phyloP scores from a whole-genome alignment of 768 basidiomycete genomes.

The Hygrocybe coccinea region DNA sequence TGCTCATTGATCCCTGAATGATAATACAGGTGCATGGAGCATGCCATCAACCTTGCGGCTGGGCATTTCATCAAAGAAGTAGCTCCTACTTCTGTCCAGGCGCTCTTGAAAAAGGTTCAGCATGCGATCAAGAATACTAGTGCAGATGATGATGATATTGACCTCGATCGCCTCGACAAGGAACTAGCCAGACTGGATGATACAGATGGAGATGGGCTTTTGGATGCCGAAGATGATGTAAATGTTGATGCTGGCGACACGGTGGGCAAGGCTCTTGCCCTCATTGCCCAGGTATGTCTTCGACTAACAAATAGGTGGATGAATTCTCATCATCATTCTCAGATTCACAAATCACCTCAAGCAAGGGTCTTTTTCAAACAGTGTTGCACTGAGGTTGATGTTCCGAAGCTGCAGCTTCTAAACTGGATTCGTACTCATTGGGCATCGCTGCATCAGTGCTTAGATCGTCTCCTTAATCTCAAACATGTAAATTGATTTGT shows the following conservation, averaged over 20 bases:
- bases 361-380: conserved; percentile 12
- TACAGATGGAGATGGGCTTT: too few relatives aligned
- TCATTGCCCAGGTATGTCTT: background rate
- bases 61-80: conserved; percentile 25
- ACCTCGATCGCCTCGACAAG: background rate
- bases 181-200: background rate
- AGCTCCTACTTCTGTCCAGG: conserved; percentile 9
- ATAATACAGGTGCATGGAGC: conserved; percentile 31
- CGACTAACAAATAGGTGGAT: background rate
- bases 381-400: conserved; percentile 7
- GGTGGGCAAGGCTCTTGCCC: background rate
- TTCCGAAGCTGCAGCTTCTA: conserved; percentile 8
- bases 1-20: background rate
- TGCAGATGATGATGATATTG: background rate
- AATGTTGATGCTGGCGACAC: background rate
- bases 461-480: conserved; percentile 6
- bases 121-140: background rate
- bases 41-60: conserved; percentile 26
- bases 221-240: background rate
- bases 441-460: conserved; percentile 15
- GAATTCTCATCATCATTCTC: background rate
- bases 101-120: background rate
- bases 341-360: conserved; percentile 18
- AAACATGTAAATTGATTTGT: background rate
- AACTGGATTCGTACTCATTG: conserved; percentile 16